Percentiles rank a stretch among this genome's conserved stretches.
Evolutionary conservation across 1,284 basidiomycete genomes (phyloP).

Genomic region (Ceratobasidium sp.): DNA sequence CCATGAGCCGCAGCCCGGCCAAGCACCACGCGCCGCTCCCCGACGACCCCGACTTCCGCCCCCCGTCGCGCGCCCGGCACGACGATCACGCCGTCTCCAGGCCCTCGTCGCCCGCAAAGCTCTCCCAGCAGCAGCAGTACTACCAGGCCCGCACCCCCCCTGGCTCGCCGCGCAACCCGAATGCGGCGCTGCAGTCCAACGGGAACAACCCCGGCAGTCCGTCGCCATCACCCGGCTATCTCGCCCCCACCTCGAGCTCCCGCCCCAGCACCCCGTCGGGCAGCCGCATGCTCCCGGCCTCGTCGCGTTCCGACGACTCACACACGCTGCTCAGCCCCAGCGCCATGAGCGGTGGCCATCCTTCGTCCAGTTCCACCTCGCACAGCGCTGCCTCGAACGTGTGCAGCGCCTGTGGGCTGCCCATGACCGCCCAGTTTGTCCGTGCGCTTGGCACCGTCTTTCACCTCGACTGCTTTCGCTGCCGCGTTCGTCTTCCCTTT

Average conservation of each 20-base stretch:
- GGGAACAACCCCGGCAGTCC: slow-evolving; percentile 1
- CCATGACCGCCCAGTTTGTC: slow-evolving; percentile 93
- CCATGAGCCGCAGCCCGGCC: slow-evolving; percentile 25
- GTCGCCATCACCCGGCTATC: slow-evolving; percentile 31
- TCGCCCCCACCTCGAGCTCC: slow-evolving; percentile 16
- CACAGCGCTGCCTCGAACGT: slow-evolving; percentile 11
- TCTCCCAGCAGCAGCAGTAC: slow-evolving; percentile 12
- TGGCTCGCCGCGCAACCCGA: slow-evolving; percentile 19
- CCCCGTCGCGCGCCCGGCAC: background rate
- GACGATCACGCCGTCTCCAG: background rate
- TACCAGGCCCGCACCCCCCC: slow-evolving; percentile 19
- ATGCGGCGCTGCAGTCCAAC: slow-evolving; percentile 28
- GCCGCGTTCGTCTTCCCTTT: slow-evolving; percentile 46
- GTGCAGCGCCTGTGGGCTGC: slow-evolving; percentile 50
- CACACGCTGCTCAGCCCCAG: slow-evolving; percentile 35
- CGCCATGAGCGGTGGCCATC: slow-evolving; percentile 20
- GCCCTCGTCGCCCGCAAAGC: slow-evolving; percentile 11
- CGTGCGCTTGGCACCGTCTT: slow-evolving; percentile 92
- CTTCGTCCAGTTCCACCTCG: slow-evolving; percentile 24
- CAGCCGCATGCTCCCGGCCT: slow-evolving; percentile 1
- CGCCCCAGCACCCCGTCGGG: slow-evolving; percentile 37
- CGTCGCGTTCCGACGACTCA: slow-evolving; percentile 43
- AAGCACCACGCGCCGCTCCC: slow-evolving; percentile 11
- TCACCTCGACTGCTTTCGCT: slow-evolving; percentile 49
- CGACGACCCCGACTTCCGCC: slow-evolving; percentile 6